Percentiles rank a stretch among this genome's conserved stretches.
phyloP scores from a whole-genome alignment of 257 asterid species.

The Lavandula angustifolia region DNA sequence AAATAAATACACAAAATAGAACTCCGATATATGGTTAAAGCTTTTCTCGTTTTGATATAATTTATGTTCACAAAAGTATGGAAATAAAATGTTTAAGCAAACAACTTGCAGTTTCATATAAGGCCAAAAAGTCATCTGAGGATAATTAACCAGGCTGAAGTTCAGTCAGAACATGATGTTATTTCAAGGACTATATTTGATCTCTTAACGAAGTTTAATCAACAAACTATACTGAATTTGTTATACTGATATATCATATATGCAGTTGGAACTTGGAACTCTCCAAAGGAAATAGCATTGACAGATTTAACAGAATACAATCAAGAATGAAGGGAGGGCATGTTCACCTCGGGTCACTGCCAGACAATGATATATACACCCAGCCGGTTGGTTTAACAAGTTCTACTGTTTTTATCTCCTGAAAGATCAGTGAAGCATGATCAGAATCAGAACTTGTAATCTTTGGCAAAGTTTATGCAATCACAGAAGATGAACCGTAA shows the following conservation, averaged over 20 bases:
- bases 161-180: slow-evolving; percentile 15
- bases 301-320: slow-evolving; percentile 15
- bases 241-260: background rate
- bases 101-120: background rate
- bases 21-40: background rate
- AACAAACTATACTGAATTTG: background rate
- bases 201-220: background rate
- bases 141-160: background rate
- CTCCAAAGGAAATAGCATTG: background rate
- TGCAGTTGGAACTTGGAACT: background rate
- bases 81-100: too few relatives aligned
- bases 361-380: slow-evolving; percentile 84
- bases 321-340: background rate
- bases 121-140: background rate
- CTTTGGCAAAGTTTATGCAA: too few relatives aligned
- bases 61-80: background rate
- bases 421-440: slow-evolving; percentile 21
- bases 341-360: slow-evolving; percentile 82
- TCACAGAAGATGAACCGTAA: slow-evolving; percentile 1
- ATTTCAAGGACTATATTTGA: background rate
- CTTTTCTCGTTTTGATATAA: background rate
- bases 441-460: slow-evolving; percentile 17
- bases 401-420: slow-evolving; percentile 90
- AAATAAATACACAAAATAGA: slow-evolving; percentile 5
- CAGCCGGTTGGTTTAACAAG: slow-evolving; percentile 92